phyloP scores from a whole-genome alignment of 2,329 filamentous ascomycete genomes.

The Emmonsia crescens region DNA sequence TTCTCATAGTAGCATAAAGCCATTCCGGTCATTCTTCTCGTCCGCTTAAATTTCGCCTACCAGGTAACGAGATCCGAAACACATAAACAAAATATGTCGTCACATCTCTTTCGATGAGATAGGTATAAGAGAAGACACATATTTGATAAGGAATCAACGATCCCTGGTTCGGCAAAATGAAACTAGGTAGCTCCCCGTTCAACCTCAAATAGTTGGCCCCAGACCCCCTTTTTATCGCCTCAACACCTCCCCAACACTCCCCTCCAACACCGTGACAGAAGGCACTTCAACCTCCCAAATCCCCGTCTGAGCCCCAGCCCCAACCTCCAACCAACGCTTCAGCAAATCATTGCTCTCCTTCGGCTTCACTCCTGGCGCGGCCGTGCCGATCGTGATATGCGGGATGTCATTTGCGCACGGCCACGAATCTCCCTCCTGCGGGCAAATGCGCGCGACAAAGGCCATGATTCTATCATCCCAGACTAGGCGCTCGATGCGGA shows the following conservation, averaged over 20 bases:
- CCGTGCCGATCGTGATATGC: conserved; percentile 85
- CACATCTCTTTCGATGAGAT: neutral
- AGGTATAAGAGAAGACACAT: neutral
- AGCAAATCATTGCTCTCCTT: conserved; percentile 88
- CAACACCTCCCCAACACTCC: conserved; percentile 43
- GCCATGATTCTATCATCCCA: conserved; percentile 86
- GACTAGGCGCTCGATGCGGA: conserved; percentile 57
- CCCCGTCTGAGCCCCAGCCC: conserved; percentile 39
- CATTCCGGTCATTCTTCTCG: neutral
- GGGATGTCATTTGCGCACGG: conserved; percentile 66
- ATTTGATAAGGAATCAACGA: neutral
- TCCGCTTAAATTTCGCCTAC: neutral
- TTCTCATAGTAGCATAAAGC: neutral
- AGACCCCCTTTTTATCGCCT: conserved; percentile 14
- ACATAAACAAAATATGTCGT: neutral
- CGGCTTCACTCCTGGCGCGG: conserved; percentile 64
- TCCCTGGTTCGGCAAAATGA: too few relatives aligned
- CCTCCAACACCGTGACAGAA: conserved; percentile 46
- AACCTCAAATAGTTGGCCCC: neutral
- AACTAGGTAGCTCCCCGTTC: too few relatives aligned
- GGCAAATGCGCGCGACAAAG: conserved; percentile 63
- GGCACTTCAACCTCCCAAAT: conserved; percentile 46
- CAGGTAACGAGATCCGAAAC: neutral
- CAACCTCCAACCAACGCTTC: conserved; percentile 58
- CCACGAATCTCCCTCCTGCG: conserved; percentile 43